These are phyloP conservation scores for Arthrobotrys conoides DNA, from an alignment of 2,329 filamentous ascomycete genomes.

Conservation along the genomic window DNA sequence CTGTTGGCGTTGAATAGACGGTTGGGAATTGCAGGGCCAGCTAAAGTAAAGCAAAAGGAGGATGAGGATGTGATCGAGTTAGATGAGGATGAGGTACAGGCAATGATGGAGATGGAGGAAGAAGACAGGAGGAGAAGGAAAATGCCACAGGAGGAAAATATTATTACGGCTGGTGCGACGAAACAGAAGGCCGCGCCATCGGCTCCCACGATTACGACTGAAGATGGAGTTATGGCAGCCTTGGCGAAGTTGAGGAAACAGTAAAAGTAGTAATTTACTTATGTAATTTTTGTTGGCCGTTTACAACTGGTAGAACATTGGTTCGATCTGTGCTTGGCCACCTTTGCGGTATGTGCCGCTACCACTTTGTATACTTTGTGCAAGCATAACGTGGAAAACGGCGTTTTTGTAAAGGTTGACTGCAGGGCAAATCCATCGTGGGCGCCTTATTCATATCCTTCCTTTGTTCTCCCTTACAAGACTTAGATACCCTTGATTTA, in stretches of 20 bases:
- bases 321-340: background rate
- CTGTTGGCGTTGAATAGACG: constrained; percentile 61
- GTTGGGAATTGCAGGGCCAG: constrained; percentile 57
- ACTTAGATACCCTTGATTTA: background rate
- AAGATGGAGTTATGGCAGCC: constrained; percentile 73
- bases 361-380: background rate
- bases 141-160: constrained; percentile 60
- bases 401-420: background rate
- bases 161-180: constrained; percentile 60
- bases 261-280: background rate
- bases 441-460: background rate
- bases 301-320: background rate
- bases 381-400: background rate
- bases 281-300: constrained; percentile 7
- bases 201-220: constrained; percentile 49
- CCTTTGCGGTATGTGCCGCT: constrained; percentile 14
- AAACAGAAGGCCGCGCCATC: constrained; percentile 63
- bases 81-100: constrained; percentile 63
- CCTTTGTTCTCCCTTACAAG: background rate
- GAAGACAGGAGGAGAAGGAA: constrained; percentile 64
- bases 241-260: constrained; percentile 73
- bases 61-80: constrained; percentile 45
- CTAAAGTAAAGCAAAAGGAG: constrained; percentile 20
- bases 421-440: background rate
- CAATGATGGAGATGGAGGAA: constrained; percentile 62